Conservation (phyloP, 208 protist species). For the Porcisia hertigi region DNA sequence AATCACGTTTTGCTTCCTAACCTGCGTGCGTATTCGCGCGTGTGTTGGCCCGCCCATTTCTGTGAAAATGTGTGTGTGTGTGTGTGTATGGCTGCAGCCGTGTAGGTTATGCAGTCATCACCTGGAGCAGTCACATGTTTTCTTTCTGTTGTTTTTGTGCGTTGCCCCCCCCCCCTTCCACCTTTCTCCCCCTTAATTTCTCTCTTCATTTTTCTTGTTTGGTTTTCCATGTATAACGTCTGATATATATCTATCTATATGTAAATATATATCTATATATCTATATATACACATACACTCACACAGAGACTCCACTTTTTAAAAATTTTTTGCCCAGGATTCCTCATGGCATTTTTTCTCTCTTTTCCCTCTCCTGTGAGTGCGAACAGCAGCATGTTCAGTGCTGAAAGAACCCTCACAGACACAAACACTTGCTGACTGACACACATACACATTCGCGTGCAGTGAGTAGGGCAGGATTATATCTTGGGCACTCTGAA, state of each 20-base stretch:
- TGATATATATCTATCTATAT: not conserved
- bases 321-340: conserved; percentile 2
- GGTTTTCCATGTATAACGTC: no score
- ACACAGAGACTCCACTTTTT: not conserved
- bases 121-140: no score
- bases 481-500: not conserved
- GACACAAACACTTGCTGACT: not conserved
- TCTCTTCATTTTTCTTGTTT: not conserved
- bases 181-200: no score
- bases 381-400: no score
- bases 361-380: not conserved
- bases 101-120: no score
- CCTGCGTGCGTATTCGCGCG: not conserved
- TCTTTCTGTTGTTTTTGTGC: no score
- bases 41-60: not conserved
- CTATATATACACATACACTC: not conserved
- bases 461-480: not conserved
- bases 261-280: not conserved
- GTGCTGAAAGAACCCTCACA: not conserved
- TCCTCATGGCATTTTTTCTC: conserved; percentile 1
- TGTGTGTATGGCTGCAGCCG: not conserved
- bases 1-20: not conserved
- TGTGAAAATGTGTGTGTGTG: not conserved
- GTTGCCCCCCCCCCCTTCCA: no score
- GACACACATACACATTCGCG: not conserved